Conservation (phyloP, 306 rosid species). For the Trifolium pratense region DNA sequence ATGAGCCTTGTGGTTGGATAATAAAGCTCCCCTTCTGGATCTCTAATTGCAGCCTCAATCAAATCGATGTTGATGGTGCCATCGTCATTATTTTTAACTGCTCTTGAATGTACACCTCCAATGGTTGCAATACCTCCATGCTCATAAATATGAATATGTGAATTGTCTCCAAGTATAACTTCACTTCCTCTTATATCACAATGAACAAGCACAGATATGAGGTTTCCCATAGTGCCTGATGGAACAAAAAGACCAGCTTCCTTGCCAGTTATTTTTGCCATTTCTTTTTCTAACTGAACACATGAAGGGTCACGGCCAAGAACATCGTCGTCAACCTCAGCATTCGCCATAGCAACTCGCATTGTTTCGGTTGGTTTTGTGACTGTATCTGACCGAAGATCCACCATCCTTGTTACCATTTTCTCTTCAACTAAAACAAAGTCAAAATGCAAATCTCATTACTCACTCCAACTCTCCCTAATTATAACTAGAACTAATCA, state of each 20-base stretch:
- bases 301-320: slow-evolving; percentile 76
- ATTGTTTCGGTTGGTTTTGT: slow-evolving; percentile 80
- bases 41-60: slow-evolving; percentile 79
- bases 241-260: slow-evolving; percentile 89
- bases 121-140: slow-evolving; percentile 88
- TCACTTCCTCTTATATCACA: slow-evolving; percentile 90
- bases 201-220: slow-evolving; percentile 86
- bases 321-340: slow-evolving; percentile 89
- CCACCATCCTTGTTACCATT: slow-evolving; percentile 74
- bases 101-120: slow-evolving; percentile 87
- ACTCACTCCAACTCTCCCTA: background rate
- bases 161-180: slow-evolving; percentile 85
- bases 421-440: slow-evolving; percentile 42
- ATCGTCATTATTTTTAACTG: slow-evolving; percentile 75
- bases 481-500: background rate
- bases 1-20: slow-evolving; percentile 91
- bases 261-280: slow-evolving; percentile 76
- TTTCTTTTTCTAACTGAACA: slow-evolving; percentile 64
- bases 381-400: slow-evolving; percentile 87
- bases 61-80: slow-evolving; percentile 86
- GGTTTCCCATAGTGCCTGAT: slow-evolving; percentile 95
- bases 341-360: slow-evolving; percentile 78
- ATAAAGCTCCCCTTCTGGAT: slow-evolving; percentile 61
- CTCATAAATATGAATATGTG: slow-evolving; percentile 85
- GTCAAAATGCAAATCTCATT: background rate